phyloP scores from a whole-genome alignment of 306 rosid genomes.

The Alnus rubra region DNA sequence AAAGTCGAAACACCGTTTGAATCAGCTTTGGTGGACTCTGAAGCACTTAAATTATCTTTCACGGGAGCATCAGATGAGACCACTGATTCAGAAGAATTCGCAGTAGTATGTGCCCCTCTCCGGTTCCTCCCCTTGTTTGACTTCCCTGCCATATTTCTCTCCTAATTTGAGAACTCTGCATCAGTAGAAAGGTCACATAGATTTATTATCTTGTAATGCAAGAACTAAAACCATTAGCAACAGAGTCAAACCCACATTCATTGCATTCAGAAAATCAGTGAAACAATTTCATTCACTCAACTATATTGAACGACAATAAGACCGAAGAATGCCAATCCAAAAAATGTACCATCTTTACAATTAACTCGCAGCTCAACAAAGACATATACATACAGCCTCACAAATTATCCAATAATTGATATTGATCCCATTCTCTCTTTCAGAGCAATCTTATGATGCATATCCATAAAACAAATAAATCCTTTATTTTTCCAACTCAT shows the following conservation, averaged over 20 bases:
- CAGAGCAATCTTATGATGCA: not conserved
- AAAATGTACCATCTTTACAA: not conserved
- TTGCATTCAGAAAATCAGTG: not conserved
- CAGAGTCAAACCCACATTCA: not conserved
- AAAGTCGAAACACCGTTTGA: constrained; percentile 40
- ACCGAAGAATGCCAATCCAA: not conserved
- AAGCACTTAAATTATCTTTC: constrained; percentile 27
- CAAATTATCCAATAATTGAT: not conserved
- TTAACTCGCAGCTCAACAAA: not conserved
- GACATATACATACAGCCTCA: not conserved
- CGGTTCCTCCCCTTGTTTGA: constrained; percentile 70
- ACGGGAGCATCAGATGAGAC: constrained; percentile 38
- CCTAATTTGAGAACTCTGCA: constrained; percentile 24
- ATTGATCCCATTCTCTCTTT: not conserved
- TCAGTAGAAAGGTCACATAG: constrained; percentile 6
- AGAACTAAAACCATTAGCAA: not conserved
- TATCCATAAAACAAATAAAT: not conserved
- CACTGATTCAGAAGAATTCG: constrained; percentile 37
- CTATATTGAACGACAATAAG: not conserved
- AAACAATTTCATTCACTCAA: not conserved
- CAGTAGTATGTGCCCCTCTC: constrained; percentile 44
- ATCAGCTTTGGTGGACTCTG: constrained; percentile 41
- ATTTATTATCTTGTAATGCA: not conserved
- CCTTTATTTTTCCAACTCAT: not conserved
- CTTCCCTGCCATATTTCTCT: constrained; percentile 81